Base-by-base conservation (phyloP, 202 grass and related monocot species). In the Setaria viridis region DNA sequence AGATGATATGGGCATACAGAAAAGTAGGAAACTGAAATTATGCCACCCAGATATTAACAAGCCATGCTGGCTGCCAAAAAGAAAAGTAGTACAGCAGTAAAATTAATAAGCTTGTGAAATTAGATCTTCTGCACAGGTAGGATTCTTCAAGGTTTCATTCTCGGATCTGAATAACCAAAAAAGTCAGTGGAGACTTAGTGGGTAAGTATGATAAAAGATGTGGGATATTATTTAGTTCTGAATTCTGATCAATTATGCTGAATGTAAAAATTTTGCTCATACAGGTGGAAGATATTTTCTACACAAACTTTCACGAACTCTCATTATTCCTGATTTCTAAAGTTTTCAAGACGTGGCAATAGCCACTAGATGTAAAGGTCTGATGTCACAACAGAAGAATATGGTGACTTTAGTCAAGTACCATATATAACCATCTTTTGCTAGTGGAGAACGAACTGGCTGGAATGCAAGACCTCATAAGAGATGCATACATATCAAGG, bases 121-220 rank as follows among this genome's bases (percentile, higher is more conserved):
- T 53, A 71, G 17, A 78, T 17, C 55, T 63, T 50, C 41, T 67
- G 78, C 51, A 39, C 11, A 80, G 62, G 62, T 66, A 71, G 32
- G 8, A 57, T 45, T 34, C 65, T 55, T 57, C 39, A 71, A 60
- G 67, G 39, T 82, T 56, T 33, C n/a, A 35, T 55, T 41, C 78
- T 29, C 17, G 9, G 53, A 65, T n/a, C 56, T 19, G 34, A 75
- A 75, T 37, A 37, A 74, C 8, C 19, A 17, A 66, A 42, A 7
- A 37, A 7, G 51, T n/a, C n/a, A 41, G 37, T 42, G 34, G 34
- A 42, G 54, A 77, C 19, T 35, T 35, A 3, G 17, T 35, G 65
- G 30, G 6, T 41, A 41, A 39, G 17, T 39, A 50, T 37, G 11
- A 25, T 35, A 39, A 67, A 80, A 8, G 32, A 35, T 67, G 12